Evolutionary conservation across 1,284 basidiomycete species (phyloP).

Genomic region (Ceratobasidium papillatum): DNA sequence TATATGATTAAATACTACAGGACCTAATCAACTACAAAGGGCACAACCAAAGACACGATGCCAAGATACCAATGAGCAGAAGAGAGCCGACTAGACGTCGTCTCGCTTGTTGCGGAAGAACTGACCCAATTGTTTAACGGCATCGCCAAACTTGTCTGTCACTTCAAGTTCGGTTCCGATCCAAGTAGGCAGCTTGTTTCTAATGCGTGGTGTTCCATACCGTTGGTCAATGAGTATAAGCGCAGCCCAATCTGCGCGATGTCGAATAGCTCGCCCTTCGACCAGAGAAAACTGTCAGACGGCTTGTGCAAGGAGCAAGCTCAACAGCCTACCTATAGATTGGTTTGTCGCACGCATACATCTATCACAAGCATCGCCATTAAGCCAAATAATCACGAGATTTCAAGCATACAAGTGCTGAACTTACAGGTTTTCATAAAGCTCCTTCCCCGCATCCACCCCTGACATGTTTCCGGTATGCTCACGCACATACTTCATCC

Average conservation of each 20-base stretch:
- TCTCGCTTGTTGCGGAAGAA: slow-evolving; percentile 66
- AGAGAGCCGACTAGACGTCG: neutral
- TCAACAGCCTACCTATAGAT: slow-evolving; percentile 78
- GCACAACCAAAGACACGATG: neutral
- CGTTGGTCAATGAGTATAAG: slow-evolving; percentile 85
- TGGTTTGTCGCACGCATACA: slow-evolving; percentile 79
- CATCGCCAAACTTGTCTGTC: slow-evolving; percentile 76
- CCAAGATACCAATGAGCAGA: neutral
- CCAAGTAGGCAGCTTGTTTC: slow-evolving; percentile 85
- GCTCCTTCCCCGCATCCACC: slow-evolving; percentile 79
- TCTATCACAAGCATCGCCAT: slow-evolving; percentile 43
- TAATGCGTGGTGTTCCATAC: slow-evolving; percentile 73
- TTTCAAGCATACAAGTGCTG: slow-evolving; percentile 56
- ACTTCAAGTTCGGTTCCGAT: slow-evolving; percentile 74
- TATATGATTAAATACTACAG: neutral
- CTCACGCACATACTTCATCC: slow-evolving; percentile 85
- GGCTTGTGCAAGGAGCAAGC: slow-evolving; percentile 2
- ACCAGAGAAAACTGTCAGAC: neutral
- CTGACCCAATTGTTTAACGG: slow-evolving; percentile 71
- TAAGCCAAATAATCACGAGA: neutral
- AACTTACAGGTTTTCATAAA: slow-evolving; percentile 96
- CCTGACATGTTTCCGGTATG: slow-evolving; percentile 21
- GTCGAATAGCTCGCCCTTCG: slow-evolving; percentile 87
- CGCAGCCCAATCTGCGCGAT: slow-evolving; percentile 86
- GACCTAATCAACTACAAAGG: neutral